phyloP scores from a whole-genome alignment of 1,284 basidiomycete genomes.

The Cutaneotrichosporon sp. region DNA sequence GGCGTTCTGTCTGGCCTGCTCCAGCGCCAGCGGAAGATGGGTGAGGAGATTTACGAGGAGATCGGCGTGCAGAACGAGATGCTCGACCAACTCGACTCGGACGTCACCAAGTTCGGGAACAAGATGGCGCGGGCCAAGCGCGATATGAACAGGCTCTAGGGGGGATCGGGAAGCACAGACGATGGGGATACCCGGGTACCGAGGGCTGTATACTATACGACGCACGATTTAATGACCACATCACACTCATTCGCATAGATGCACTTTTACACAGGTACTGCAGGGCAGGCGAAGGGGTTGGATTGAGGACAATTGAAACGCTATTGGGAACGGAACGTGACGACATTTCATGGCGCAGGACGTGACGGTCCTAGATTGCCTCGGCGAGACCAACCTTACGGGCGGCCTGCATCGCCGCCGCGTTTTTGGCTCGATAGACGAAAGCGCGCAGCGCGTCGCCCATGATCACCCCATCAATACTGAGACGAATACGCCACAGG shows the following conservation, averaged over 20 bases:
- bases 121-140: constrained; percentile 75
- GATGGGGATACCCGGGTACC: background rate
- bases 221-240: constrained; percentile 1
- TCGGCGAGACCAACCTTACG: constrained; percentile 30
- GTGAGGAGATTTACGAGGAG: constrained; percentile 80
- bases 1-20: constrained; percentile 73
- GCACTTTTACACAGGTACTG: background rate
- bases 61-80: constrained; percentile 79
- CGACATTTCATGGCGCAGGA: no score
- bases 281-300: no score
- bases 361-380: background rate
- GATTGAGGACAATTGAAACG: no score
- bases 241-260: constrained; percentile 3
- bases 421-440: constrained; percentile 33
- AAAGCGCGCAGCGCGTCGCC: constrained; percentile 33
- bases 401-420: constrained; percentile 34
- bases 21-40: constrained; percentile 78
- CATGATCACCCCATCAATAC: constrained; percentile 35
- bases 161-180: background rate
- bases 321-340: no score
- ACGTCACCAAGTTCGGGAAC: constrained; percentile 68
- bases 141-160: constrained; percentile 61
- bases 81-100: constrained; percentile 68
- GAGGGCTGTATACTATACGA: background rate
- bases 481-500: constrained; percentile 27